Conservation (phyloP, 1,284 basidiomycete species). For the Irpex sp. region DNA sequence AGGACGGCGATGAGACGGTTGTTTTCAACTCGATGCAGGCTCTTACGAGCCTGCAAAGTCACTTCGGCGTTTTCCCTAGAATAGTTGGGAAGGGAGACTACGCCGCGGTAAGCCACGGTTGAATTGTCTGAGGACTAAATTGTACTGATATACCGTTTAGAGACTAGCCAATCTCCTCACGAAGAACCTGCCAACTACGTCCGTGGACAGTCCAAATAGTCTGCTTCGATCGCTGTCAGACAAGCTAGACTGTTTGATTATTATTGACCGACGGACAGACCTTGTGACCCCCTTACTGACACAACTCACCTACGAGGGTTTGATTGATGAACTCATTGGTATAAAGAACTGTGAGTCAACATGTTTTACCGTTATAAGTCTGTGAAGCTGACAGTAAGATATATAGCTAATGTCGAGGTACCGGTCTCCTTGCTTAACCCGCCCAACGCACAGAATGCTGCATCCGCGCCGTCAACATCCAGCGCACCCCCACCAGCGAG, state of each 20-base stretch:
- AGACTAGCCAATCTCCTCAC: constrained; percentile 29
- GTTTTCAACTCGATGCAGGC: constrained; percentile 89
- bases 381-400: neutral
- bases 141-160: constrained; percentile 47
- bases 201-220: constrained; percentile 26
- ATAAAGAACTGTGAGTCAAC: constrained; percentile 75
- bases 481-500: constrained; percentile 12
- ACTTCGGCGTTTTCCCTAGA: constrained; percentile 88
- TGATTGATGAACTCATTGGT: constrained; percentile 92
- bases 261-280: constrained; percentile 90
- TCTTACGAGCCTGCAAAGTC: constrained; percentile 77
- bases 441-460: constrained; percentile 36
- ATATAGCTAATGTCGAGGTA: constrained; percentile 82
- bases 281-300: constrained; percentile 95
- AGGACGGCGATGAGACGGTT: constrained; percentile 93
- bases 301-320: constrained; percentile 94
- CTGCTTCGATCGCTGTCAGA: constrained; percentile 39
- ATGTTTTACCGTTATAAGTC: neutral
- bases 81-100: constrained; percentile 92
- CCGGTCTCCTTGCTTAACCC: constrained; percentile 73
- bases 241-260: constrained; percentile 81
- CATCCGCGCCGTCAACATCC: constrained; percentile 38
- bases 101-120: constrained; percentile 59
- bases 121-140: neutral
- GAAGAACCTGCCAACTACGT: constrained; percentile 26